phyloP scores from a whole-genome alignment of 768 basidiomycete genomes.

The Gloeostereum incarnatum region DNA sequence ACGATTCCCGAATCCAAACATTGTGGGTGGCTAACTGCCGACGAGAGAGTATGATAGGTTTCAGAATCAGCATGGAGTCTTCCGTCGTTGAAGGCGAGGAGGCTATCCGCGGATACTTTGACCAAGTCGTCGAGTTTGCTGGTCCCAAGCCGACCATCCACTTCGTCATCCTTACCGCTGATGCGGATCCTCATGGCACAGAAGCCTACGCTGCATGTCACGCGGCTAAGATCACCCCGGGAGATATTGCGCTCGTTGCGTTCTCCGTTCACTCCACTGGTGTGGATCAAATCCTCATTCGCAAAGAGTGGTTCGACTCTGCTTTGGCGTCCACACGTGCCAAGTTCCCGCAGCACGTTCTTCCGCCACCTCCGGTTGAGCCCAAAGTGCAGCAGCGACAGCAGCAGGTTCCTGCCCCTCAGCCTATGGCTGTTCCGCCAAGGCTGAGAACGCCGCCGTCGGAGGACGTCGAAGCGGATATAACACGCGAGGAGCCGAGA shows the following conservation, averaged over 20 bases:
- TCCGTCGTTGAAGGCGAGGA: slow-evolving; percentile 54
- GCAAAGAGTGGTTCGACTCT: slow-evolving; percentile 78
- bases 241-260: slow-evolving; percentile 73
- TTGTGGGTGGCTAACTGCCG: slow-evolving; percentile 85
- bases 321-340: slow-evolving; percentile 45
- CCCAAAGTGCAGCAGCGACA: slow-evolving; percentile 10
- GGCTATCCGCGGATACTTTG: slow-evolving; percentile 54
- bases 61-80: slow-evolving; percentile 62
- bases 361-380: slow-evolving; percentile 21
- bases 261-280: slow-evolving; percentile 88
- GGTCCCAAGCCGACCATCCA: slow-evolving; percentile 84
- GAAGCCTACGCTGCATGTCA: slow-evolving; percentile 80
- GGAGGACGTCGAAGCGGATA: slow-evolving; percentile 65
- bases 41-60: slow-evolving; percentile 75
- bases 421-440: slow-evolving; percentile 19
- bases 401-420: slow-evolving; percentile 6
- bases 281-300: slow-evolving; percentile 81
- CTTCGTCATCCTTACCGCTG: slow-evolving; percentile 80
- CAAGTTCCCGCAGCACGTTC: slow-evolving; percentile 49
- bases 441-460: slow-evolving; percentile 63
- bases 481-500: slow-evolving; percentile 49
- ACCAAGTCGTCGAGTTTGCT: slow-evolving; percentile 76
- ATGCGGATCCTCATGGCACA: slow-evolving; percentile 74
- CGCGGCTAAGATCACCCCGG: slow-evolving; percentile 68
- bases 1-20: slow-evolving; percentile 78